phyloP scores from a whole-genome alignment of 2,329 filamentous ascomycete genomes.

The Scedosporium dehoogii region DNA sequence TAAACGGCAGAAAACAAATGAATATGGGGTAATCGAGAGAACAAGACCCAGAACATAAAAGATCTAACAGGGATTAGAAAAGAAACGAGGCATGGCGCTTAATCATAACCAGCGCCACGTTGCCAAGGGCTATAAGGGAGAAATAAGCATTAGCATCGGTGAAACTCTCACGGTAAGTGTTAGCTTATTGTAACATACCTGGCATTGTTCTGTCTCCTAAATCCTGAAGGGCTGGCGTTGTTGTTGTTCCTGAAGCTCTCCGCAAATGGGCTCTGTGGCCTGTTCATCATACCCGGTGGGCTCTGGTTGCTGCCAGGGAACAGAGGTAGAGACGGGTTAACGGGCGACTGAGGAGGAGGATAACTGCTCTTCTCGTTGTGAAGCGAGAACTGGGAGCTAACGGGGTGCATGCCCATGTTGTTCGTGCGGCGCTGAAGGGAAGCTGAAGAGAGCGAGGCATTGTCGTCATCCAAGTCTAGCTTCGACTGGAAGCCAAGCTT shows the following conservation, averaged over 20 bases:
- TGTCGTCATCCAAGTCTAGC: slow-evolving; percentile 27
- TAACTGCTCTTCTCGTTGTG: slow-evolving; percentile 13
- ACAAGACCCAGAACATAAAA: not conserved
- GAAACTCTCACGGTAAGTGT: not conserved
- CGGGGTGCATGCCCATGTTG: slow-evolving; percentile 17
- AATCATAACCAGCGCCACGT: slow-evolving; percentile 33
- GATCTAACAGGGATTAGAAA: not conserved
- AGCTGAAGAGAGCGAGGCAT: slow-evolving; percentile 28
- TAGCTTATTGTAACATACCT: slow-evolving; percentile 19
- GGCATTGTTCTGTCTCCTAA: slow-evolving; percentile 27
- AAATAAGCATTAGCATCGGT: slow-evolving; percentile 7
- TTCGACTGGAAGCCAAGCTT: slow-evolving; percentile 40
- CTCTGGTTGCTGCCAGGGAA: slow-evolving; percentile 27
- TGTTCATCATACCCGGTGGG: not conserved
- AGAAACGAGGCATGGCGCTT: not conserved
- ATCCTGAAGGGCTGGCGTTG: slow-evolving; percentile 22
- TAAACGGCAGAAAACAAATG: too few relatives aligned
- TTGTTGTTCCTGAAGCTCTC: slow-evolving; percentile 13
- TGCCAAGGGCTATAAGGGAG: slow-evolving; percentile 28
- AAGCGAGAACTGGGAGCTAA: slow-evolving; percentile 15
- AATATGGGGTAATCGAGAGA: not conserved
- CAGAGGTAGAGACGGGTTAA: slow-evolving; percentile 32
- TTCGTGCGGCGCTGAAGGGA: slow-evolving; percentile 26
- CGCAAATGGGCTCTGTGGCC: slow-evolving; percentile 25
- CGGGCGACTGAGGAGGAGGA: slow-evolving; percentile 25